phyloP scores from a whole-genome alignment of 2,329 filamentous ascomycete species.

The Elsinoe necatrix region DNA sequence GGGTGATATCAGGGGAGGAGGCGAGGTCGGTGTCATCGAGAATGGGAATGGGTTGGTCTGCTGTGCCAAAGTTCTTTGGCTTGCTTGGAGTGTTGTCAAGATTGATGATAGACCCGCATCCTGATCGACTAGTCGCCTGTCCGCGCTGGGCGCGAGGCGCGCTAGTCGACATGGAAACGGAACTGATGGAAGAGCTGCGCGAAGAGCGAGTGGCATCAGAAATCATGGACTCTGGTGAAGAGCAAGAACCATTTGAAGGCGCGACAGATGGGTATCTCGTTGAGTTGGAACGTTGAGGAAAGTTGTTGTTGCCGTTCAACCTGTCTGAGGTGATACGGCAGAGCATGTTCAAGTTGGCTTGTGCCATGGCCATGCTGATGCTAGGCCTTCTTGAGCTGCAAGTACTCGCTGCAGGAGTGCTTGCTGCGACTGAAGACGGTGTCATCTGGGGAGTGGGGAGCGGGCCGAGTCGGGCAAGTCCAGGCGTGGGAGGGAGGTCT shows the following conservation, averaged over 20 bases:
- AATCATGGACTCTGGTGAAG: slow-evolving; percentile 54
- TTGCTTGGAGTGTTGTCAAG: slow-evolving; percentile 19
- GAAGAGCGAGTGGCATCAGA: slow-evolving; percentile 51
- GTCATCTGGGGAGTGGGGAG: slow-evolving; percentile 56
- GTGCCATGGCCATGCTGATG: slow-evolving; percentile 51
- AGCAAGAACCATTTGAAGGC: slow-evolving; percentile 40
- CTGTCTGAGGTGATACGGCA: slow-evolving; percentile 49
- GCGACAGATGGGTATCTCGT: slow-evolving; percentile 27
- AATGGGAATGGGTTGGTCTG: slow-evolving; percentile 25
- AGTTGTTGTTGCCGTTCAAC: slow-evolving; percentile 30
- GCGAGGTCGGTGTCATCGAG: slow-evolving; percentile 26
- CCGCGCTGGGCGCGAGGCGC: slow-evolving; percentile 44
- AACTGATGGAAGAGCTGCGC: slow-evolving; percentile 47
- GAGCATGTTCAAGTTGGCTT: slow-evolving; percentile 47
- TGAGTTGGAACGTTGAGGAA: slow-evolving; percentile 42
- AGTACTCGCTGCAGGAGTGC: slow-evolving; percentile 55
- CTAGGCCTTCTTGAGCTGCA: slow-evolving; percentile 46
- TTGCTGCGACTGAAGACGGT: slow-evolving; percentile 45
- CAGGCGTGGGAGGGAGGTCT: slow-evolving; percentile 45
- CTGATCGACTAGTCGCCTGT: slow-evolving; percentile 45
- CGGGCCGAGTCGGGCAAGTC: slow-evolving; percentile 46
- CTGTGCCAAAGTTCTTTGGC: slow-evolving; percentile 23
- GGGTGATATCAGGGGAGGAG: slow-evolving; percentile 24
- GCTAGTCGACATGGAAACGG: slow-evolving; percentile 41
- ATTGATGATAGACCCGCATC: slow-evolving; percentile 32